phyloP scores from a whole-genome alignment of 2,329 filamentous ascomycete genomes.

The Penicillium aurantiogriseum region DNA sequence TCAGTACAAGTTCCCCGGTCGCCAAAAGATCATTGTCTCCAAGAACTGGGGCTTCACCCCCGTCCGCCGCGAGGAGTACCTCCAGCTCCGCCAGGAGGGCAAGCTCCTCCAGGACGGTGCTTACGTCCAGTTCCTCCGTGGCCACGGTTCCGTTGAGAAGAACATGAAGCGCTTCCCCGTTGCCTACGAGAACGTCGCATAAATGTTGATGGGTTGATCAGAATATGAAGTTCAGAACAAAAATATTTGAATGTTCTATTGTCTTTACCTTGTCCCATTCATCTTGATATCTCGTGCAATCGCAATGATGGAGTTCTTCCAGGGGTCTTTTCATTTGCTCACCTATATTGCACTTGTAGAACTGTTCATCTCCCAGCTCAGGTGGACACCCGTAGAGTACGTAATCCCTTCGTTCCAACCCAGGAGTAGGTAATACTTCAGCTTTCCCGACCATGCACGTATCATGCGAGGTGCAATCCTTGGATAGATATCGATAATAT shows the following conservation, averaged over 20 bases:
- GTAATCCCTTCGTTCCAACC: neutral
- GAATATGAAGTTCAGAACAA: conserved; percentile 30
- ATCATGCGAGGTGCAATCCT: neutral
- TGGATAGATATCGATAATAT: neutral
- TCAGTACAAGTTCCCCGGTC: conserved; percentile 99
- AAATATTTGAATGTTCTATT: conserved; percentile 25
- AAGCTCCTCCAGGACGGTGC: conserved; percentile 96
- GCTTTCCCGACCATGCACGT: neutral
- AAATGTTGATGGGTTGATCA: conserved; percentile 34
- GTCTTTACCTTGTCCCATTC: conserved; percentile 17
- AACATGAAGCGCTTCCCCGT: conserved; percentile 96
- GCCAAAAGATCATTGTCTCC: conserved; percentile 99
- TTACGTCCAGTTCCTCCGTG: conserved; percentile 98
- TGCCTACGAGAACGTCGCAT: conserved; percentile 61
- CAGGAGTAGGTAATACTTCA: neutral
- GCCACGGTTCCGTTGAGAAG: conserved; percentile 78
- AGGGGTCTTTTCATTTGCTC: conserved; percentile 15
- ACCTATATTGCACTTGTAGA: conserved; percentile 1
- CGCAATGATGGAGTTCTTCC: conserved; percentile 26
- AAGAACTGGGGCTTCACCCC: conserved; percentile 99
- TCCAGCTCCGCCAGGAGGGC: conserved; percentile 90
- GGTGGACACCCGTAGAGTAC: neutral
- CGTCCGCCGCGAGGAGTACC: conserved; percentile 95
- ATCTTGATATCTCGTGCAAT: conserved; percentile 26
- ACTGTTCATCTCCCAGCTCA: neutral